Base-by-base conservation (phyloP, 2,329 filamentous ascomycete genomes). In the Trichoderma gracile region DNA sequence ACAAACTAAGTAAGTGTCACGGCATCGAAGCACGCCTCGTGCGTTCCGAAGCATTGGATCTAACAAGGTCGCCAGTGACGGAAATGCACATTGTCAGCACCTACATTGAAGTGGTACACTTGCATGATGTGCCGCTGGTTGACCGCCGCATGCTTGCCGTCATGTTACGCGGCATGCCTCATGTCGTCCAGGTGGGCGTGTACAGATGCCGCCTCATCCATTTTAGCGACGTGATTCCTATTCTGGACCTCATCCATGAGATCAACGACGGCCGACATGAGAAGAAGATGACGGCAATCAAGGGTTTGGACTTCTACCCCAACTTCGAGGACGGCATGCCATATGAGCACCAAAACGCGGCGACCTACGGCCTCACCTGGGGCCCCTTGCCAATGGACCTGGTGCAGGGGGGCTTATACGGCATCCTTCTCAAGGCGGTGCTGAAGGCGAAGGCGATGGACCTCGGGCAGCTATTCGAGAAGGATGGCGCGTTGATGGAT, bases 131-230 rank as follows among this genome's bases (percentile, higher is more conserved):
- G 0, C 72, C 74, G 0, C 66, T 75, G 2, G 63, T 78, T 6
- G 77, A 78, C 21, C 68, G 75, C 19, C 69, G 75, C 1, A 42
- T 77, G 1, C 60, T 78, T 0, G 75, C 77, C 2, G 66, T 78
- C n/a, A 72, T 78, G 15, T 64, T 78, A 0, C 71, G 75, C 7
- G 69, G 70, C 1, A 75, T 73, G 40, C 74, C 73, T 0, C 61
- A 73, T 1, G 66, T 78, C 9, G 70, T 67, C 4, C 75, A 73
- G 70, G 1, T 78, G 15, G 76, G 77, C 2, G 68, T 78, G 2
- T 78, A 78, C 60, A 71, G 76, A 55, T 78, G 77, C 27, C 75
- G 75, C 0, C 64, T 78, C 1, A 67, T 78, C 5, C 73, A 78
- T 30, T 70, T 77, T n/a, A 77, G 75, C 10, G 77, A 78, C 23